Conservation (phyloP, 2,329 filamentous ascomycete genomes). For the Aspergillus felis region DNA sequence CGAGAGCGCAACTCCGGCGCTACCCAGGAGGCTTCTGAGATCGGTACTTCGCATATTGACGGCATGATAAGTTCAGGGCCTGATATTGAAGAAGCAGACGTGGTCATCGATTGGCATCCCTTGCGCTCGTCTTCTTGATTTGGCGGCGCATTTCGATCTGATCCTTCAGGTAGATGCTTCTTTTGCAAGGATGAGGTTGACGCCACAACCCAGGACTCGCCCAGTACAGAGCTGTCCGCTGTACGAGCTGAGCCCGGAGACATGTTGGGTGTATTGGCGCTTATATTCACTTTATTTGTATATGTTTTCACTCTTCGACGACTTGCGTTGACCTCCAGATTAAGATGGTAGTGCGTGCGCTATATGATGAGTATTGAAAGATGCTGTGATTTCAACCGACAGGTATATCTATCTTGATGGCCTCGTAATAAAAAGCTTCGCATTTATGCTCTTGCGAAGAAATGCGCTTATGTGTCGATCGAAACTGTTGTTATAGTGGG, state of each 20-base stretch:
- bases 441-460: neutral
- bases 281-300: neutral
- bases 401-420: neutral
- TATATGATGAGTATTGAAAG: neutral
- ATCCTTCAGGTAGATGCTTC: conserved; percentile 6
- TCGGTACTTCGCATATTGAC: conserved; percentile 33
- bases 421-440: neutral
- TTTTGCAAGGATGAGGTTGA: conserved; percentile 14
- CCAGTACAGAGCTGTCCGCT: conserved; percentile 20
- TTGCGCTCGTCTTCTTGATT: conserved; percentile 10
- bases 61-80: conserved; percentile 41
- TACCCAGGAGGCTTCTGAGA: conserved; percentile 32
- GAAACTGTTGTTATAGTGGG: neutral
- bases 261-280: neutral
- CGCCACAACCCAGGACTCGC: conserved; percentile 38
- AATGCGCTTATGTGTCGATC: neutral
- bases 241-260: neutral
- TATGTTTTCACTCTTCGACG: neutral
- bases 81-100: conserved; percentile 25
- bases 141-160: conserved; percentile 8
- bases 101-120: conserved; percentile 19
- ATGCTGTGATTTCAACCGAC: neutral
- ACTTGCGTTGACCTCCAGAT: neutral
- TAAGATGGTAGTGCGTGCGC: neutral
- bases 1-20: conserved; percentile 22